A percentile compares a stretch with the other conserved stretches of the same genome.
These are phyloP conservation scores for Rhodotorula kratochvilovae DNA, from an alignment of 768 basidiomycete species.

Conservation along the genomic window DNA sequence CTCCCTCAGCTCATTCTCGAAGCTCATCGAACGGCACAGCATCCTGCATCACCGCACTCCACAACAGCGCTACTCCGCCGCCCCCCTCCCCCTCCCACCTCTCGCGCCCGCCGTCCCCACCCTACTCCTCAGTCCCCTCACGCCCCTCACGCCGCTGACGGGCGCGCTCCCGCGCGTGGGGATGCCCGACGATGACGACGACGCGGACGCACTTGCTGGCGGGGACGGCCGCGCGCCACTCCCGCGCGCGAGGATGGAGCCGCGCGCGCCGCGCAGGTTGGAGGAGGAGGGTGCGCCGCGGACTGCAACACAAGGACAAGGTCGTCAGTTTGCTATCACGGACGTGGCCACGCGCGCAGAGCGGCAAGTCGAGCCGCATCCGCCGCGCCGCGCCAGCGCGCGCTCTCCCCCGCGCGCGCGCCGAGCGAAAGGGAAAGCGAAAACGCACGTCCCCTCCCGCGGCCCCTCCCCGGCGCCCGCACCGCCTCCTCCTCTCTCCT, in stretches of 20 bases:
- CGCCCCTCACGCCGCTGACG: conserved; percentile 32
- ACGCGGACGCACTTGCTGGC: background rate
- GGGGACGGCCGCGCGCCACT: background rate
- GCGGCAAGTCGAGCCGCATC: too few species aligned
- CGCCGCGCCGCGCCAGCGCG: too few species aligned
- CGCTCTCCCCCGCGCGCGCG: background rate
- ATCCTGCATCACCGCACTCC: too few species aligned
- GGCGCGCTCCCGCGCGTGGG: conserved; percentile 9
- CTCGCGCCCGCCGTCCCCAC: background rate
- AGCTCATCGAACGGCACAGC: too few species aligned
- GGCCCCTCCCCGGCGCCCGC: background rate
- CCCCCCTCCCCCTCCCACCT: conserved; percentile 12
- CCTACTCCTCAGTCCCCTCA: conserved; percentile 30
- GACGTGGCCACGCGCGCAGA: too few species aligned
- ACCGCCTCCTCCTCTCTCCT: background rate
- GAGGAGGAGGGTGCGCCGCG: background rate
- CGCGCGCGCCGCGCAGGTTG: background rate
- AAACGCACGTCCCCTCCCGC: background rate
- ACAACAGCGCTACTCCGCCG: background rate
- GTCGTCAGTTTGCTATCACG: too few species aligned
- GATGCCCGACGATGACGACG: conserved; percentile 16
- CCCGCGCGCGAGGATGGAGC: background rate
- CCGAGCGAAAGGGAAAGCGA: background rate
- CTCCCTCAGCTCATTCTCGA: too few species aligned
- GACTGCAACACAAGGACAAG: too few species aligned